These are phyloP conservation scores for Irpex sp. DNA, from an alignment of 1,284 basidiomycete species.

Conservation along the genomic window DNA sequence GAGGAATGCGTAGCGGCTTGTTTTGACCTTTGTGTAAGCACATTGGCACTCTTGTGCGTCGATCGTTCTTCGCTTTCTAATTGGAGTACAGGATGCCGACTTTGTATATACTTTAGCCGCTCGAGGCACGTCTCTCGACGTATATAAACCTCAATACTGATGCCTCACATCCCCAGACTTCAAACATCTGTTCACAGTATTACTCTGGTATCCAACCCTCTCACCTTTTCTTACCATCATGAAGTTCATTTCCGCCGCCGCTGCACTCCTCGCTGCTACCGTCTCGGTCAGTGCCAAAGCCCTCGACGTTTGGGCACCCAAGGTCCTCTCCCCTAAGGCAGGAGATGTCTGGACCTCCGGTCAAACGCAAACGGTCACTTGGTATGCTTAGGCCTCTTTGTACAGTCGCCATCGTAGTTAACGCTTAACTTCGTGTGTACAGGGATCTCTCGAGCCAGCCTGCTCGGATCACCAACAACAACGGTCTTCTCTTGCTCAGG, in stretches of 20 bases:
- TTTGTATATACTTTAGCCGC: too few relatives aligned
- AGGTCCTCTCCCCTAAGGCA: slow-evolving; percentile 3
- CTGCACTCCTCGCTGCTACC: slow-evolving; percentile 7
- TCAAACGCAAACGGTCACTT: slow-evolving; percentile 29
- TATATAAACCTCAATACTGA: too few relatives aligned
- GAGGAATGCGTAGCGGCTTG: too few relatives aligned
- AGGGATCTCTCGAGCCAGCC: slow-evolving; percentile 37
- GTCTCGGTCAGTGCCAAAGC: not conserved
- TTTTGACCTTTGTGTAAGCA: too few relatives aligned
- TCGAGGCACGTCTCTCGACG: too few relatives aligned
- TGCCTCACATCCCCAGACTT: too few relatives aligned
- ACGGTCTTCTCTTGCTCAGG: slow-evolving; percentile 36
- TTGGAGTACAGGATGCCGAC: too few relatives aligned
- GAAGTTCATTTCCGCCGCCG: slow-evolving; percentile 11
- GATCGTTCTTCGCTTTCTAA: too few relatives aligned
- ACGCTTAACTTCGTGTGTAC: slow-evolving; percentile 1
- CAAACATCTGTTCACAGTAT: too few relatives aligned
- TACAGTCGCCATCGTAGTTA: not conserved
- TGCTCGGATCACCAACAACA: slow-evolving; percentile 40
- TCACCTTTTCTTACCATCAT: slow-evolving; percentile 1
- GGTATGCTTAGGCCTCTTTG: slow-evolving; percentile 26
- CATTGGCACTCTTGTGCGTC: too few relatives aligned
- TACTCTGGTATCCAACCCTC: not conserved
- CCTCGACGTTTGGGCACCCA: slow-evolving; percentile 10
- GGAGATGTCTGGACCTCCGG: slow-evolving; percentile 7